Evolutionary conservation across 805 yeast species (phyloP).

Genomic region (Metschnikowia anglica): DNA sequence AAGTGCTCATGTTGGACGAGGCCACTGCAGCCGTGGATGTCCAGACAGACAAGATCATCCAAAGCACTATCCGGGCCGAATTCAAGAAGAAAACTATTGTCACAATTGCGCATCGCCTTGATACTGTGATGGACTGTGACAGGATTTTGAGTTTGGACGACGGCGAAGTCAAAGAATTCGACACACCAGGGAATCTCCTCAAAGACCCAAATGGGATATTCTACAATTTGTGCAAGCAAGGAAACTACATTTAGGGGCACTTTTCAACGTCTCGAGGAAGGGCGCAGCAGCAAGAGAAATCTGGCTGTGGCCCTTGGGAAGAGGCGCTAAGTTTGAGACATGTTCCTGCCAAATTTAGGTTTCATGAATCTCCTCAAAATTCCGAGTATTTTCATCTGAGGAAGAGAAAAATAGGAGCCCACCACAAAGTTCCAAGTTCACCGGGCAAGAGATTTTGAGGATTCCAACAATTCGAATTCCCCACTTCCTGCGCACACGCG

Average conservation of each 20-base stretch:
- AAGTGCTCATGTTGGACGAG: slow-evolving; percentile 24
- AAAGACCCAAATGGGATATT: slow-evolving; percentile 45
- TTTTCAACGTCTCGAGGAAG: not conserved
- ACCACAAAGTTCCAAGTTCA: too few species aligned
- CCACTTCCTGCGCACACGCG: slow-evolving; percentile 14
- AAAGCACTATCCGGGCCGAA: slow-evolving; percentile 26
- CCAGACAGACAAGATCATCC: slow-evolving; percentile 30
- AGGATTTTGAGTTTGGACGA: slow-evolving; percentile 26
- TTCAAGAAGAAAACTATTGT: slow-evolving; percentile 28
- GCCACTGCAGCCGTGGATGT: slow-evolving; percentile 29
- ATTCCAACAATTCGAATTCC: slow-evolving; percentile 5
- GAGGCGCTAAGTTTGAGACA: too few species aligned
- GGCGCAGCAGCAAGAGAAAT: too few species aligned
- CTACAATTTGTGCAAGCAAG: slow-evolving; percentile 50
- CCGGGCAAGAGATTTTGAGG: not conserved
- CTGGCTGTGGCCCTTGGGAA: too few species aligned
- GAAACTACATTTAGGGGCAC: slow-evolving; percentile 27
- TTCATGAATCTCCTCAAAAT: not conserved
- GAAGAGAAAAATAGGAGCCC: too few species aligned
- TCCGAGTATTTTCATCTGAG: too few species aligned
- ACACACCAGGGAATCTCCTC: slow-evolving; percentile 49
- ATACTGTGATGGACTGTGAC: slow-evolving; percentile 30
- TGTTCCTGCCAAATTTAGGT: not conserved
- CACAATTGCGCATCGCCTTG: slow-evolving; percentile 31
- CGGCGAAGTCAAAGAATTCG: slow-evolving; percentile 26